These are phyloP conservation scores for Lodderomyces metapsilosis DNA, from an alignment of 1,139 yeast species.

Conservation along the genomic window DNA sequence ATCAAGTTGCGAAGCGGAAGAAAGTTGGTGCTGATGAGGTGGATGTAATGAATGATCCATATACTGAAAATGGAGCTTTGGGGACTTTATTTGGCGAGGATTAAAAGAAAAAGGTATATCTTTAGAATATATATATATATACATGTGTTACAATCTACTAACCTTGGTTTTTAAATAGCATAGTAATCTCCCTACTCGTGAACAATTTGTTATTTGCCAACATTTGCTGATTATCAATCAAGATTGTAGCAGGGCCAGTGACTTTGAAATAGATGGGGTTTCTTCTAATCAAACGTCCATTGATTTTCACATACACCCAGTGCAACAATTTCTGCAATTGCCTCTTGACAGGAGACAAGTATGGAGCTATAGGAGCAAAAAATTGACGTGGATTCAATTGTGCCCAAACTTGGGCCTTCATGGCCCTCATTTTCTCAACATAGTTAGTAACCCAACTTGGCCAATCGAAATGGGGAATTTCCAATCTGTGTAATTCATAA, in stretches of 20 bases:
- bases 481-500: conserved; percentile 4
- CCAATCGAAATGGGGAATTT: conserved; percentile 3
- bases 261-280: conserved; percentile 23
- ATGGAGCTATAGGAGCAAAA: neutral
- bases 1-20: conserved; percentile 33
- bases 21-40: conserved; percentile 41
- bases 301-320: conserved; percentile 9
- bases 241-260: conserved; percentile 26
- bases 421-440: neutral
- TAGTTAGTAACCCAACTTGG: conserved; percentile 1
- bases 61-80: conserved; percentile 60
- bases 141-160: too few relatives aligned
- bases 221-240: conserved; percentile 20
- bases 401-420: neutral
- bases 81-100: conserved; percentile 18
- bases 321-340: conserved; percentile 1
- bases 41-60: conserved; percentile 68
- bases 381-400: neutral
- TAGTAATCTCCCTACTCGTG: conserved; percentile 22
- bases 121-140: neutral
- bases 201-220: conserved; percentile 18
- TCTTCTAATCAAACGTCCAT: conserved; percentile 15
- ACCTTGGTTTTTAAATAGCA: conserved; percentile 1
- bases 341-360: neutral
- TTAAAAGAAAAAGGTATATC: neutral